These are phyloP conservation scores for Fomitopsis pinicola DNA, from an alignment of 1,284 basidiomycete genomes.

Conservation along the genomic window DNA sequence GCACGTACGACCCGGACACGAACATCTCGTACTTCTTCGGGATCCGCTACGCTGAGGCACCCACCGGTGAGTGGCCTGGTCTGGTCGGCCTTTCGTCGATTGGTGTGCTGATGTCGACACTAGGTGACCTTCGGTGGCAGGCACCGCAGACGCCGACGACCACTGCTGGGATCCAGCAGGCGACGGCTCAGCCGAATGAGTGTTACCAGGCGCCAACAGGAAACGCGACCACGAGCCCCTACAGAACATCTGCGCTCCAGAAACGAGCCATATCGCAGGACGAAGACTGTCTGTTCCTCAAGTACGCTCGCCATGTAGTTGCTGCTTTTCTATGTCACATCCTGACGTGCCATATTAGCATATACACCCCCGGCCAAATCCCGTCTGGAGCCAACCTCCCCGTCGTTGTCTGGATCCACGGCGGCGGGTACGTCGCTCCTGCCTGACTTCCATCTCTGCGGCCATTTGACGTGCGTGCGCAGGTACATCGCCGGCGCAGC, in stretches of 20 bases:
- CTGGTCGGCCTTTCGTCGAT: background rate
- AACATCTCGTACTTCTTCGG: background rate
- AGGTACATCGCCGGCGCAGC: background rate
- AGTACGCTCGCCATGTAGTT: background rate
- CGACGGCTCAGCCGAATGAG: background rate
- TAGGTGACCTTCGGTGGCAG: background rate
- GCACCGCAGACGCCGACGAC: background rate
- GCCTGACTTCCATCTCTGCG: background rate
- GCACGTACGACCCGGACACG: background rate
- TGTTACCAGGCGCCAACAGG: background rate
- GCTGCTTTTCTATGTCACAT: background rate
- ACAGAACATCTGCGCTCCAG: background rate
- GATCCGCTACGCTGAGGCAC: background rate
- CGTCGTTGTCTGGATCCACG: background rate
- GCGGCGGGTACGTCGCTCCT: background rate
- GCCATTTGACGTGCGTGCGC: background rate
- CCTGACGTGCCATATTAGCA: background rate
- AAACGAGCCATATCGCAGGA: background rate
- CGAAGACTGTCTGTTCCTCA: background rate
- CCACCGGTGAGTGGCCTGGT: background rate
- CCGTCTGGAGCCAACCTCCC: background rate
- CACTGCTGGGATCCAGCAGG: background rate
- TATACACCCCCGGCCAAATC: background rate
- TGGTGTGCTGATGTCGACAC: background rate
- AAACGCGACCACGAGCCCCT: background rate